These are phyloP conservation scores for Pisolithus marmoratus DNA, from an alignment of 768 basidiomycete genomes.

Conservation along the genomic window DNA sequence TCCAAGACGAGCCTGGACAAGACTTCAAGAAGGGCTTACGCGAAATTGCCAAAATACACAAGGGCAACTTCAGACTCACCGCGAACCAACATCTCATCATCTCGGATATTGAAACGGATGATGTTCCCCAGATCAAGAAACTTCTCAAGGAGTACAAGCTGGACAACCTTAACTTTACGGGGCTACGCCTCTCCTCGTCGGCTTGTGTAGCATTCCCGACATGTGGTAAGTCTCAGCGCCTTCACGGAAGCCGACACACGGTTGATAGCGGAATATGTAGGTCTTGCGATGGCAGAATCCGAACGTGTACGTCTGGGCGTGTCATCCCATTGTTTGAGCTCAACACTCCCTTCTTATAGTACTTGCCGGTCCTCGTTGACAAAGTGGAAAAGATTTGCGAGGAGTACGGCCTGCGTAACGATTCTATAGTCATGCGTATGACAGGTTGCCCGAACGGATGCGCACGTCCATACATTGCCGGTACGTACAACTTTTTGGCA, in stretches of 20 bases:
- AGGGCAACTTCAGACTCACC: constrained; percentile 89
- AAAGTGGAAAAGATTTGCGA: constrained; percentile 96
- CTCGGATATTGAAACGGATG: constrained; percentile 70
- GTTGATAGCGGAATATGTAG: constrained; percentile 19
- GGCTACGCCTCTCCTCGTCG: constrained; percentile 79
- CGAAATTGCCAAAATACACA: constrained; percentile 92
- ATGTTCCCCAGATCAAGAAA: constrained; percentile 71
- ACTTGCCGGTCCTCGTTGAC: constrained; percentile 85
- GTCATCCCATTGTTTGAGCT: constrained; percentile 21
- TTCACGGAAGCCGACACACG: background rate
- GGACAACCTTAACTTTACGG: constrained; percentile 78
- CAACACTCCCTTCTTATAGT: constrained; percentile 47
- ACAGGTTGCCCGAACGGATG: constrained; percentile 96
- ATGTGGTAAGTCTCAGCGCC: constrained; percentile 46
- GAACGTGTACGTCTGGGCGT: constrained; percentile 44
- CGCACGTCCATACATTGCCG: constrained; percentile 88
- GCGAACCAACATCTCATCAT: constrained; percentile 93
- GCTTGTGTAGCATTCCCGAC: constrained; percentile 99
- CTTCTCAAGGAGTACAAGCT: constrained; percentile 82
- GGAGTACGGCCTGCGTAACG: constrained; percentile 87
- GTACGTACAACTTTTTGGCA: constrained; percentile 31
- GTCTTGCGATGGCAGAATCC: constrained; percentile 76
- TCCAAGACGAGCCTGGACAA: constrained; percentile 87
- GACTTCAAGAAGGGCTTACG: constrained; percentile 90
- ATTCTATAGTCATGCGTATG: constrained; percentile 98